phyloP scores from a whole-genome alignment of 2,329 filamentous ascomycete species.

The Pseudogymnoascus sp. region DNA sequence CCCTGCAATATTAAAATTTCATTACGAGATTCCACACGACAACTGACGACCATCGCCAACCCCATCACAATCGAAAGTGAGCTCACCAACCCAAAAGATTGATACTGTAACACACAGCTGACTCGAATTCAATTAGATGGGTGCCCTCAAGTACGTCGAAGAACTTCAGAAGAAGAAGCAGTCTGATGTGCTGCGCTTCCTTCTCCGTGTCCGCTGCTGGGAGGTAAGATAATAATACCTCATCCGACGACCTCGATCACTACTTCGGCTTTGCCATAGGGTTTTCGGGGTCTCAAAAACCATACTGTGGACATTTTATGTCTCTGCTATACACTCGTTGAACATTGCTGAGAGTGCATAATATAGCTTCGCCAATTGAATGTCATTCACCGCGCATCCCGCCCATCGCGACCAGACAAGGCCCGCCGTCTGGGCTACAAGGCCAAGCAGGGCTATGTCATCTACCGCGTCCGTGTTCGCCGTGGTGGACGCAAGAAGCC shows the following conservation, averaged over 20 bases:
- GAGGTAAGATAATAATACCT: constrained; percentile 68
- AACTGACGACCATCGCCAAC: constrained; percentile 9
- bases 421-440: constrained; percentile 99
- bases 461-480: constrained; percentile 98
- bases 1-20: constrained; percentile 8
- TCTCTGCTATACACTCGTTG: constrained; percentile 96
- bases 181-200: constrained; percentile 99
- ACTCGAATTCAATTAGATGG: constrained; percentile 56
- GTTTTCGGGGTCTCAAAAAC: constrained; percentile 14
- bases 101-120: not conserved
- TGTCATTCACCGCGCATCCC: constrained; percentile 98
- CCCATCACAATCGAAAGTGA: constrained; percentile 7
- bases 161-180: constrained; percentile 99
- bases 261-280: constrained; percentile 22
- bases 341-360: constrained; percentile 99
- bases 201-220: constrained; percentile 99
- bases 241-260: constrained; percentile 27
- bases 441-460: constrained; percentile 99
- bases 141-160: constrained; percentile 99
- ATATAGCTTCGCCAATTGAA: constrained; percentile 99
- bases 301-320: constrained; percentile 28
- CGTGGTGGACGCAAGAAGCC: constrained; percentile 98
- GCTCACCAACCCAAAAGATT: not conserved
- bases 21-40: constrained; percentile 9
- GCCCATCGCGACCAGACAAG: constrained; percentile 98